phyloP scores from a whole-genome alignment of 768 basidiomycete genomes.

The Gloeophyllum trabeum region DNA sequence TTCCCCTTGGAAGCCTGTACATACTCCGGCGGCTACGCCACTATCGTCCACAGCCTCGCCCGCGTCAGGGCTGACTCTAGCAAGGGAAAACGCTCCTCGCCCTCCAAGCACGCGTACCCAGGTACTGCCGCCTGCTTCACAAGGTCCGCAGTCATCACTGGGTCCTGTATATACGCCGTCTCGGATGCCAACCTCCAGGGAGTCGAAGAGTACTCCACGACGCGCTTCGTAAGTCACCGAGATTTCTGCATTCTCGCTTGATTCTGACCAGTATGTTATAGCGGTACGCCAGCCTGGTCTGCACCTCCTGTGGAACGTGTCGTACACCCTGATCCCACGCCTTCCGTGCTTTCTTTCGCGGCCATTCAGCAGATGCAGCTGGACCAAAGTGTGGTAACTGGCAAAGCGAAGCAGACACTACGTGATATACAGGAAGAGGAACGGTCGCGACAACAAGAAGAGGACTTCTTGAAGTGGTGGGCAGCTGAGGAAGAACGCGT shows the following conservation, averaged over 20 bases:
- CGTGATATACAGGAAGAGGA: slow-evolving; percentile 86
- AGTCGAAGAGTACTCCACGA: background rate
- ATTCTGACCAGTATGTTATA: no score
- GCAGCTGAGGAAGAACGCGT: slow-evolving; percentile 67
- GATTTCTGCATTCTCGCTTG: no score
- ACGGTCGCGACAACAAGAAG: slow-evolving; percentile 49
- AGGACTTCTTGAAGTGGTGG: slow-evolving; percentile 88
- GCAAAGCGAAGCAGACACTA: slow-evolving; percentile 51
- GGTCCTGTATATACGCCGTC: background rate
- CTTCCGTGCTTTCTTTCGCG: slow-evolving; percentile 48
- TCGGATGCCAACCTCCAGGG: background rate
- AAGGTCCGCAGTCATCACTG: background rate
- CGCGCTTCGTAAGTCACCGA: background rate
- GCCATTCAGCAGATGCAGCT: slow-evolving; percentile 81
- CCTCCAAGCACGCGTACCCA: no score
- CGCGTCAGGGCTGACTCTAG: background rate
- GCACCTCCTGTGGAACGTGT: slow-evolving; percentile 38
- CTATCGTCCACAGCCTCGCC: background rate
- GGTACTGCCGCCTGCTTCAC: background rate
- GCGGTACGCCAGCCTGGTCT: slow-evolving; percentile 52
- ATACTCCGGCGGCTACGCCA: background rate
- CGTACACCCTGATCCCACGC: slow-evolving; percentile 17
- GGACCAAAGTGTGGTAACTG: slow-evolving; percentile 30
- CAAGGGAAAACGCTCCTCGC: no score
- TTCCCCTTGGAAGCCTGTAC: background rate